Evolutionary conservation across 331 rosid species (phyloP).

Genomic region (Spiraea crenata): DNA sequence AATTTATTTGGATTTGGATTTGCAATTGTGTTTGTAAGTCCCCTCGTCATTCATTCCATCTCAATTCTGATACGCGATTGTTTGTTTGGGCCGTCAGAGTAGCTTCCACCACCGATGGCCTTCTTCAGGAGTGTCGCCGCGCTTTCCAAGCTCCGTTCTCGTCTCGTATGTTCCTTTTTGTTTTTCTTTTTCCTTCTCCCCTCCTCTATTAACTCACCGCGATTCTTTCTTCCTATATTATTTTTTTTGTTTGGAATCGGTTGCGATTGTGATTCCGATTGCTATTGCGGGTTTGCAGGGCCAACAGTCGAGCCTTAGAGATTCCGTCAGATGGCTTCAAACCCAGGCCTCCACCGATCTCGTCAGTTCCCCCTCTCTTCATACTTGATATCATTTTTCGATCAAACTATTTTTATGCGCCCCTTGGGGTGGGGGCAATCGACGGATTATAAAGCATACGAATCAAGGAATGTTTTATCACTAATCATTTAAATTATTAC

Average conservation of each 20-base stretch:
- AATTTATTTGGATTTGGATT: background rate
- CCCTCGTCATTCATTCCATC: background rate
- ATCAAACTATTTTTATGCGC: too few species aligned
- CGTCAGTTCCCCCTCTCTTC: slow-evolving; percentile 31
- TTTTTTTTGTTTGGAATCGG: slow-evolving; percentile 5
- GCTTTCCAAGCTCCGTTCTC: slow-evolving; percentile 84
- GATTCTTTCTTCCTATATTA: background rate
- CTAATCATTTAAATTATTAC: background rate
- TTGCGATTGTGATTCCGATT: background rate
- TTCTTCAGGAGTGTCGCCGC: slow-evolving; percentile 70
- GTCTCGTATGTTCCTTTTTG: slow-evolving; percentile 45
- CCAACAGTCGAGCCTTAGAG: slow-evolving; percentile 61
- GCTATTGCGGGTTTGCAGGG: slow-evolving; percentile 45
- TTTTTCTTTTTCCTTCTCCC: background rate
- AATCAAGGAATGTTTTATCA: background rate
- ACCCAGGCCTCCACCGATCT: slow-evolving; percentile 58
- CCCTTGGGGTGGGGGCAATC: too few species aligned
- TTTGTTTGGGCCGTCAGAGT: too few species aligned
- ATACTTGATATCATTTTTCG: too few species aligned
- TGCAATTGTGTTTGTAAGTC: background rate
- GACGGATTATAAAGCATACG: background rate
- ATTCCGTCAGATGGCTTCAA: slow-evolving; percentile 88
- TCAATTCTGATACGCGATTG: background rate
- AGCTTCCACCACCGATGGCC: slow-evolving; percentile 42
- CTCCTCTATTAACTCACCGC: too few species aligned